Conservation (phyloP, 1,284 basidiomycete species). For the Cryptococcus sp. region DNA sequence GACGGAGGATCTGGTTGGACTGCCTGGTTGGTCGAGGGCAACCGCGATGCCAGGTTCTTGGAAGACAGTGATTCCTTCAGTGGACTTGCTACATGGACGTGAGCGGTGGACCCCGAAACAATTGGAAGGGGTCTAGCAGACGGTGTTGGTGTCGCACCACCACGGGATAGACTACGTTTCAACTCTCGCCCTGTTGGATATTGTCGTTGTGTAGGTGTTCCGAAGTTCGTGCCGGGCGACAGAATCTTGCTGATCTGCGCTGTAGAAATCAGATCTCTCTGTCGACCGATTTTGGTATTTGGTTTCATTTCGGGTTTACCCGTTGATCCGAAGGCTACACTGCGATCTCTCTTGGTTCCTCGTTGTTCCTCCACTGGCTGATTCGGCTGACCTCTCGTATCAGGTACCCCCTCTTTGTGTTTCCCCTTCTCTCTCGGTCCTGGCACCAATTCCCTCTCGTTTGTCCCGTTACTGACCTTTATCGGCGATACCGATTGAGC, state of each 20-base stretch:
- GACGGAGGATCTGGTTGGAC: no score
- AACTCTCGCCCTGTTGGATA: no score
- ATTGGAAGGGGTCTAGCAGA: neutral
- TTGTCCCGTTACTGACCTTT: neutral
- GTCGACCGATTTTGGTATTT: neutral
- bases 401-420: neutral
- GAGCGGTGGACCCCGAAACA: neutral
- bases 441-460: no score
- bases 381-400: neutral
- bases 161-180: neutral
- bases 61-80: no score
- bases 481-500: neutral
- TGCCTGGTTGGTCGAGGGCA: no score
- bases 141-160: neutral
- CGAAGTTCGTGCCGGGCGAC: neutral
- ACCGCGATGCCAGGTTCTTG: no score
- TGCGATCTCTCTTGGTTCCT: neutral
- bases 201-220: no score
- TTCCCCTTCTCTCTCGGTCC: neutral
- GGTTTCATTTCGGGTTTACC: neutral
- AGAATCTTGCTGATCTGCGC: neutral
- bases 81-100: no score
- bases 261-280: neutral
- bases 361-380: neutral
- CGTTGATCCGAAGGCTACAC: neutral